These are phyloP conservation scores for Capronia coronata DNA, from an alignment of 2,329 filamentous ascomycete species.

Conservation along the genomic window DNA sequence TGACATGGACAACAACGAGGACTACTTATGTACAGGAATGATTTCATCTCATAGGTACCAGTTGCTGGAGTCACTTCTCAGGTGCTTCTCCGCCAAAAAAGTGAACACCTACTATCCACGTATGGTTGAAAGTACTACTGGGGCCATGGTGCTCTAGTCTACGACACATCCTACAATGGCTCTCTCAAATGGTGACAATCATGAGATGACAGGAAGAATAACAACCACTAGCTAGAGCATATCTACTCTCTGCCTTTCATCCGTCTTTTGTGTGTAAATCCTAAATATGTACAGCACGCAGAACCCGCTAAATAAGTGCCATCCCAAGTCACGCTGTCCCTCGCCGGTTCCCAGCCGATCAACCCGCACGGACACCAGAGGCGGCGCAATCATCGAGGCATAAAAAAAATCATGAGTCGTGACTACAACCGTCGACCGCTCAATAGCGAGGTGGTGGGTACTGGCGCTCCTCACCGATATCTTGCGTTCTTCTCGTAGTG, in stretches of 20 bases:
- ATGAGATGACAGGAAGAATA: neutral
- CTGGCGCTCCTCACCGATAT: constrained; percentile 11
- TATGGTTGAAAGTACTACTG: too few relatives aligned
- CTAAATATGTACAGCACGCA: constrained; percentile 17
- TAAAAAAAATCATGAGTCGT: neutral
- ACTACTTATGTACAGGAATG: neutral
- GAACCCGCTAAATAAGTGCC: constrained; percentile 13
- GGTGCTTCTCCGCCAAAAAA: too few relatives aligned
- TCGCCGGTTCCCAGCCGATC: too few relatives aligned
- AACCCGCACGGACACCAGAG: too few relatives aligned
- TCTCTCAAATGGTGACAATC: too few relatives aligned
- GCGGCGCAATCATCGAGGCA: neutral
- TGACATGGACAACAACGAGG: too few relatives aligned
- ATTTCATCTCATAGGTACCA: neutral
- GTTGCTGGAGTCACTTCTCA: too few relatives aligned
- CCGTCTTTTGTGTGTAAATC: constrained; percentile 11
- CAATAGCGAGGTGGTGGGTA: neutral
- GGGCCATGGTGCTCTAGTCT: too few relatives aligned
- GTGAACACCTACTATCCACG: too few relatives aligned
- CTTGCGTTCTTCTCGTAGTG: constrained; percentile 19
- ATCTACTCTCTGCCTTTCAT: neutral
- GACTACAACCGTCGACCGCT: neutral
- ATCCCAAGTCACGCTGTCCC: too few relatives aligned
- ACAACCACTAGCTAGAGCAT: neutral
- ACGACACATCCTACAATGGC: too few relatives aligned